Evolutionary conservation across 352 stramenopile species (phyloP).

Genomic region (Phytophthora cryptogea): DNA sequence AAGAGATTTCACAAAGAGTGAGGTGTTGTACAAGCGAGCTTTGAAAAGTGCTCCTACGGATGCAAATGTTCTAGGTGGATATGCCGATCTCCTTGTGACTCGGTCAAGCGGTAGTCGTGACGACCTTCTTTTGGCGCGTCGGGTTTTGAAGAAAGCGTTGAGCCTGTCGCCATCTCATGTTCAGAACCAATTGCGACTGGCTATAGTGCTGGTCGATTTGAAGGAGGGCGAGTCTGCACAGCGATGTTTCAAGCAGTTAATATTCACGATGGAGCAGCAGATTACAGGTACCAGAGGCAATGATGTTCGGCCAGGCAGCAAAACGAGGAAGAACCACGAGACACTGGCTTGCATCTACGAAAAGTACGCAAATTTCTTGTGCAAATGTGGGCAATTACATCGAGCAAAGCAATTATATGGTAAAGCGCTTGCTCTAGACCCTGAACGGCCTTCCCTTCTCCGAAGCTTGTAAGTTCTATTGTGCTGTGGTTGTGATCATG

Average conservation of each 20-base stretch:
- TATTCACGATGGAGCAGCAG: constrained; percentile 1
- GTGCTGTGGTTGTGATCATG: not conserved
- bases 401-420: constrained; percentile 24
- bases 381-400: constrained; percentile 15
- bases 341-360: constrained; percentile 10
- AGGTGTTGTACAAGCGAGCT: constrained; percentile 36
- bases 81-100: constrained; percentile 33
- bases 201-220: constrained; percentile 18
- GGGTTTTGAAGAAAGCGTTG: constrained; percentile 31
- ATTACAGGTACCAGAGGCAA: not conserved
- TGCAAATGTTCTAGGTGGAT: constrained; percentile 33
- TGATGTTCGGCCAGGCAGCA: not conserved
- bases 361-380: constrained; percentile 22
- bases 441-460: constrained; percentile 18
- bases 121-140: constrained; percentile 13
- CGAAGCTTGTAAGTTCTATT: constrained; percentile 27
- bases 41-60: constrained; percentile 27
- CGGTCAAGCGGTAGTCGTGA: not conserved
- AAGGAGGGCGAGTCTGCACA: constrained; percentile 11
- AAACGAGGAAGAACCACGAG: not conserved
- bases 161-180: constrained; percentile 19
- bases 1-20: constrained; percentile 27
- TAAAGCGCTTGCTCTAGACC: constrained; percentile 16
- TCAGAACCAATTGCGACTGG: constrained; percentile 27
- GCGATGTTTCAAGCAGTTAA: constrained; percentile 16